A percentile compares a stretch with the other conserved stretches of the same genome.
phyloP scores from a whole-genome alignment of 1,284 basidiomycete species.

The Phaffia rhodozyma region DNA sequence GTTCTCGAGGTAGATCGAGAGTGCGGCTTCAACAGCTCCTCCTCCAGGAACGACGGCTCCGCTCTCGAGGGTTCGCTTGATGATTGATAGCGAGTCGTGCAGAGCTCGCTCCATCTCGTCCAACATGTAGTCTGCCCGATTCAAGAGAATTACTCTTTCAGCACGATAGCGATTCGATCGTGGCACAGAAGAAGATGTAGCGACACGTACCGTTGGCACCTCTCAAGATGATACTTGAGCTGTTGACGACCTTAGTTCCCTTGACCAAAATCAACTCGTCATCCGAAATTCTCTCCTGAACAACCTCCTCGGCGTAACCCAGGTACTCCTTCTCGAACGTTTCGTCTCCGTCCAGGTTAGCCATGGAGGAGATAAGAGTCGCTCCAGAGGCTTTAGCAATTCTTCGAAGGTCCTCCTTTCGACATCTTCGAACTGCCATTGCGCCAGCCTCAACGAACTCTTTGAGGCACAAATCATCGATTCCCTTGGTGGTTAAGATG shows the following conservation, averaged over 20 bases:
- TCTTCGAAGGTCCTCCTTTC: conserved; percentile 91
- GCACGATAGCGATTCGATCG: too few species aligned
- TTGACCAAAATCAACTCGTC: conserved; percentile 96
- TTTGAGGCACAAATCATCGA: conserved; percentile 95
- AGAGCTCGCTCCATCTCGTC: conserved; percentile 98
- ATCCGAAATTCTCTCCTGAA: conserved; percentile 95
- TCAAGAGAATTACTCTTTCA: conserved; percentile 1
- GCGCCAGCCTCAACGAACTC: conserved; percentile 99
- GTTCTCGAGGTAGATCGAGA: conserved; percentile 97
- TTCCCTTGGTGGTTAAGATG: conserved; percentile 94
- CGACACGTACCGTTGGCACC: conserved; percentile 58
- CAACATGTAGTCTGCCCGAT: conserved; percentile 70
- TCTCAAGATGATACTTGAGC: conserved; percentile 81
- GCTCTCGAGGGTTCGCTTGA: conserved; percentile 95
- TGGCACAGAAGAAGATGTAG: background rate
- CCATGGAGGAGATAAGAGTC: conserved; percentile 80
- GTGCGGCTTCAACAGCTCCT: conserved; percentile 90
- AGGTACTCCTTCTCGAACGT: conserved; percentile 87
- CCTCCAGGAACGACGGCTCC: conserved; percentile 94
- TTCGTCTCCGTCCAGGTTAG: conserved; percentile 96
- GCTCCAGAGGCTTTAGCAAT: conserved; percentile 98
- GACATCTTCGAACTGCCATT: conserved; percentile 94
- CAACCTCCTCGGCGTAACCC: conserved; percentile 86
- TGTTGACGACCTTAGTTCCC: conserved; percentile 92
- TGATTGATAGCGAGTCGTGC: conserved; percentile 87